Conservation (phyloP, 176 grass and related monocot genomes). For the Raddia distichophylla region DNA sequence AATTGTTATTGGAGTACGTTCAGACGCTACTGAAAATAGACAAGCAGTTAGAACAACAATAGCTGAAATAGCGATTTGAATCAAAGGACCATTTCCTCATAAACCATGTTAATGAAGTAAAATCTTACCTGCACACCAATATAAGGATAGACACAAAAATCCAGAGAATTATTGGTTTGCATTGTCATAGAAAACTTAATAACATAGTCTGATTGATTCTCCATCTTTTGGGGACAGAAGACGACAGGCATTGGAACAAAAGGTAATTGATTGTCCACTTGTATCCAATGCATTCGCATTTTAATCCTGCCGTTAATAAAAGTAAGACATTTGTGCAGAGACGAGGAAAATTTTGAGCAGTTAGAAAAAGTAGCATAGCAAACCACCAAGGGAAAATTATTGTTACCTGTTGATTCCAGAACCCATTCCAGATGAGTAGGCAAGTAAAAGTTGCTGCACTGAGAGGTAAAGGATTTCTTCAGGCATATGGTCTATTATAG, state of each 20-base stretch:
- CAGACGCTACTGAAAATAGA: constrained; percentile 7
- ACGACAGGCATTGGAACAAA: constrained; percentile 97
- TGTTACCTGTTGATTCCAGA: constrained; percentile 89
- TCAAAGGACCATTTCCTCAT: not conserved
- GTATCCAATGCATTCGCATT: constrained; percentile 82
- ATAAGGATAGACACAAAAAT: constrained; percentile 92
- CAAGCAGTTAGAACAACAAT: constrained; percentile 12
- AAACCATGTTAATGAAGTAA: constrained; percentile 5
- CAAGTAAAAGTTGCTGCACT: constrained; percentile 83
- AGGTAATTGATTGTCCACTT: constrained; percentile 91
- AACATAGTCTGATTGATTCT: constrained; percentile 72
- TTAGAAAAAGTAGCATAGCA: constrained; percentile 15
- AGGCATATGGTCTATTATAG: constrained; percentile 96
- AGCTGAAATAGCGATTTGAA: constrained; percentile 19
- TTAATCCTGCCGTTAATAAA: constrained; percentile 69
- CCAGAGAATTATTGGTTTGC: constrained; percentile 93
- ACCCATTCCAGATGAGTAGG: constrained; percentile 93
- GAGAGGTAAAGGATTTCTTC: constrained; percentile 96
- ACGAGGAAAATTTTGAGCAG: constrained; percentile 17
- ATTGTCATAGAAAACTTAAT: constrained; percentile 88
- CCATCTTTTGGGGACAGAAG: constrained; percentile 72
- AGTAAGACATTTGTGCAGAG: constrained; percentile 20
- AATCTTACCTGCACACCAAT: constrained; percentile 82
- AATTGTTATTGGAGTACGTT: constrained; percentile 7
- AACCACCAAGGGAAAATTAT: constrained; percentile 12